A percentile compares a stretch with the other conserved stretches of the same genome.
These are phyloP conservation scores for Dysphania ambrosioides DNA, from an alignment of 148 eudicot genomes.

Conservation along the genomic window DNA sequence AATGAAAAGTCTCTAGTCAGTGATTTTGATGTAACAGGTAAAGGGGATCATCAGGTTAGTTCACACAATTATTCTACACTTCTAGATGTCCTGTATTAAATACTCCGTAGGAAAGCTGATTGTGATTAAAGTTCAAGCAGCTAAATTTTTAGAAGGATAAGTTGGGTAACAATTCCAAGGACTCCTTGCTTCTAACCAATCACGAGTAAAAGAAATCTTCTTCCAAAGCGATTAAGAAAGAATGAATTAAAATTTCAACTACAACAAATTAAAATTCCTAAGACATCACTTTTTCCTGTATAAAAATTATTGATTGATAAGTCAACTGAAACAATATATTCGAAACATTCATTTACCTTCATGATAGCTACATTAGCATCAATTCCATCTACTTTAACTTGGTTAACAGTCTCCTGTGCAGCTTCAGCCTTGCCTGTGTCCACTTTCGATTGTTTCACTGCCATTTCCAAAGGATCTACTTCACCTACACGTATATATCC, in stretches of 20 bases:
- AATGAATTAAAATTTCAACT: not conserved
- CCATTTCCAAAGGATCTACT: constrained; percentile 56
- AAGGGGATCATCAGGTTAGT: not conserved
- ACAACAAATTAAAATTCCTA: too few relatives aligned
- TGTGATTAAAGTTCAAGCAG: not conserved
- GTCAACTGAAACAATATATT: not conserved
- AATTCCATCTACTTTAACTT: constrained; percentile 89
- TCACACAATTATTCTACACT: not conserved
- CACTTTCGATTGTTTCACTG: constrained; percentile 55
- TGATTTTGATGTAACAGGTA: too few relatives aligned
- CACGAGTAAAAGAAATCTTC: not conserved
- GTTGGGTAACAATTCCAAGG: not conserved
- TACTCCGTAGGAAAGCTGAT: not conserved
- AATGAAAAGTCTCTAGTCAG: too few relatives aligned
- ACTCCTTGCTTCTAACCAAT: not conserved
- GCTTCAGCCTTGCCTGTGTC: constrained; percentile 72
- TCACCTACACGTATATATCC: constrained; percentile 65
- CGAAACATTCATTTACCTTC: constrained; percentile 43
- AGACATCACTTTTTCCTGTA: too few relatives aligned
- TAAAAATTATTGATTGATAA: not conserved
- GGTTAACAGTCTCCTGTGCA: constrained; percentile 77
- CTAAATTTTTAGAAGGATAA: not conserved
- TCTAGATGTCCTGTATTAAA: not conserved
- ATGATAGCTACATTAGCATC: constrained; percentile 79
- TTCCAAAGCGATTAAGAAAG: not conserved